Percentiles rank a stretch among this genome's conserved stretches.
Evolutionary conservation across 106 monocot genomes (phyloP).

Genomic region (Vanilla planifolia): DNA sequence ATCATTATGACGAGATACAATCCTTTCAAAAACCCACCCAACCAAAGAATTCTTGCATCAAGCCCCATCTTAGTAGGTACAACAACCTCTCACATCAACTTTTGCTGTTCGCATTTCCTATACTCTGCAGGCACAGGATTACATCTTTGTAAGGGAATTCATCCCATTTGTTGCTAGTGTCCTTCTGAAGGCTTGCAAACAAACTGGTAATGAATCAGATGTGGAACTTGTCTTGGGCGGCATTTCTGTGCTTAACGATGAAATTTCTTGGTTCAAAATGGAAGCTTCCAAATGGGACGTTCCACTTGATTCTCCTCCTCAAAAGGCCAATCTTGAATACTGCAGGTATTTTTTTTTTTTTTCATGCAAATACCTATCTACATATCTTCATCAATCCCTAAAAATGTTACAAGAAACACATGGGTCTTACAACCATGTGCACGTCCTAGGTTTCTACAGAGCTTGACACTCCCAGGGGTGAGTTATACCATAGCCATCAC

Average conservation of each 20-base stretch:
- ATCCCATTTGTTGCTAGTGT: constrained; percentile 77
- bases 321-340: constrained; percentile 62
- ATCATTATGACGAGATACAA: no score
- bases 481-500: constrained; percentile 53
- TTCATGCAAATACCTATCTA: no score
- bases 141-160: constrained; percentile 82
- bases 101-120: not conserved
- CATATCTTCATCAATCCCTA: no score
- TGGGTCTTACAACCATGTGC: no score
- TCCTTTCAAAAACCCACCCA: not conserved
- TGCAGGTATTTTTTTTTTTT: constrained; percentile 40
- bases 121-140: constrained; percentile 69
- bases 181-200: constrained; percentile 68
- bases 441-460: constrained; percentile 48
- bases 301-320: constrained; percentile 38
- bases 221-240: constrained; percentile 72
- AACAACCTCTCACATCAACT: not conserved
- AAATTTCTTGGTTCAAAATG: constrained; percentile 78
- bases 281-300: constrained; percentile 83
- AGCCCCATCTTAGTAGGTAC: not conserved
- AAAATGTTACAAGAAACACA: no score
- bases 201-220: constrained; percentile 44
- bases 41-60: not conserved
- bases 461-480: constrained; percentile 36
- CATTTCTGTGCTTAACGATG: constrained; percentile 61